phyloP scores from a whole-genome alignment of 768 basidiomycete genomes.

The Crepidotus variabilis region DNA sequence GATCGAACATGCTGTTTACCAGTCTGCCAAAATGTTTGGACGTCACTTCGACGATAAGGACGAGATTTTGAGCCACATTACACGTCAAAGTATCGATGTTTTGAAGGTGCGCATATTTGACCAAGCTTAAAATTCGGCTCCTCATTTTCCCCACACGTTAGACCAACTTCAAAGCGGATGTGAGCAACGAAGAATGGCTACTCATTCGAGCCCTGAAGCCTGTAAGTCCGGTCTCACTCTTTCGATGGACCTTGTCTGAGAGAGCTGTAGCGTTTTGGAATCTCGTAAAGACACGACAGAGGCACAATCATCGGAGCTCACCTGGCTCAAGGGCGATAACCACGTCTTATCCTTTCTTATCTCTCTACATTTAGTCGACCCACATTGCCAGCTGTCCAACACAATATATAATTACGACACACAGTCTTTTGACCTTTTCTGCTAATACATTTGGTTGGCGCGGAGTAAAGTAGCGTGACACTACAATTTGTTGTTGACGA shows the following conservation, averaged over 20 bases:
- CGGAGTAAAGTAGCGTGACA: too few relatives aligned
- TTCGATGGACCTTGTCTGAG: neutral
- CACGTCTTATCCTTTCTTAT: too few relatives aligned
- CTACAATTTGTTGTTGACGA: too few relatives aligned
- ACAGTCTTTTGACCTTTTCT: too few relatives aligned
- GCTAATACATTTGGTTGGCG: too few relatives aligned
- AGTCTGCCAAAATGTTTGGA: constrained; percentile 93
- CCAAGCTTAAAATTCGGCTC: constrained; percentile 1
- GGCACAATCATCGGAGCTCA: too few relatives aligned
- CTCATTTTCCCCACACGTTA: too few relatives aligned
- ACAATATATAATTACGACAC: too few relatives aligned
- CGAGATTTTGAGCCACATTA: constrained; percentile 87
- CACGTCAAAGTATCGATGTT: constrained; percentile 91
- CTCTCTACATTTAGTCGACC: too few relatives aligned
- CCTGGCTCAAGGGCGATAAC: too few relatives aligned
- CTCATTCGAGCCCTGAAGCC: constrained; percentile 86
- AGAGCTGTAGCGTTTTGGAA: constrained; percentile 26
- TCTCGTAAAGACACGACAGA: constrained; percentile 16
- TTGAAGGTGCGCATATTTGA: constrained; percentile 60
- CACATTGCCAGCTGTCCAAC: too few relatives aligned
- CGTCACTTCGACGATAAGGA: constrained; percentile 97
- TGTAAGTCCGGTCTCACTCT: constrained; percentile 37
- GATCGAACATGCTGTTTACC: constrained; percentile 96
- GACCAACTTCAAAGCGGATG: constrained; percentile 86
- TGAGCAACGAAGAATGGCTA: constrained; percentile 88